Base-by-base conservation (phyloP, 768 basidiomycete species). In the Amanita brunnescens region DNA sequence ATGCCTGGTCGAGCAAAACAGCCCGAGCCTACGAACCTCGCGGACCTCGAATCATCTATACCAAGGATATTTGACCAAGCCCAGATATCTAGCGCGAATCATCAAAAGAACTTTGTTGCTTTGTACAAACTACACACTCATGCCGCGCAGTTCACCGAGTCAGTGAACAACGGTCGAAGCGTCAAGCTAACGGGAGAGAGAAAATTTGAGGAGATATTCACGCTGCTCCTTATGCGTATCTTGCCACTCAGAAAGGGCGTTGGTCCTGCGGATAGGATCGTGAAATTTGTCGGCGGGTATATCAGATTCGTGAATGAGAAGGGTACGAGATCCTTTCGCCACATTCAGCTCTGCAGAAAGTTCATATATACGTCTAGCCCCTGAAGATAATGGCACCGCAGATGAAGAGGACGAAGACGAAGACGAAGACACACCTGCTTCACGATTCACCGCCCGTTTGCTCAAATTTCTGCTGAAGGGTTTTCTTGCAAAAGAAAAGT, bases 81-180 rank as follows among this genome's bases (percentile, higher is more conserved):
- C 0, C 90, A 93, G 63, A 69, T 63, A 6, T 80, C 85, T 0
- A 65, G 74, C 12, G 81, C 87, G 7, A 92, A 90, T 63, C 93
- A 97, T 65, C 82, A 85, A 55, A 96, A 96, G 74, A 95, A 96
- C 67, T 71, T 84, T 46, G 83, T 91, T 37, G 80, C 82, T 0
- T 76, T 96, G 2, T 74, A 89, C 71, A 91, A 91, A 64, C 66
- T 94, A 37, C 91, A 94, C 51, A 51, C 67, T 3, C 75, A 85
- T 48, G 84, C 83, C 8, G 80, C 83, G 1, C 58, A 68, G 12
- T 69, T 73, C 57, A 78, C 70, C 2, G 73, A 83, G 54, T 51
- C 70, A 2, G 61, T 77, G n/a, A 68, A 71, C 30, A 72, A 76
- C 46, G 79, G 79, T 7, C 68, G 64, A 40, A 56, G 38, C 3